Percentiles rank a stretch among this genome's conserved stretches.
Evolutionary conservation across 2,329 filamentous ascomycete genomes (phyloP).

Genomic region (Fusarium verticillioides): DNA sequence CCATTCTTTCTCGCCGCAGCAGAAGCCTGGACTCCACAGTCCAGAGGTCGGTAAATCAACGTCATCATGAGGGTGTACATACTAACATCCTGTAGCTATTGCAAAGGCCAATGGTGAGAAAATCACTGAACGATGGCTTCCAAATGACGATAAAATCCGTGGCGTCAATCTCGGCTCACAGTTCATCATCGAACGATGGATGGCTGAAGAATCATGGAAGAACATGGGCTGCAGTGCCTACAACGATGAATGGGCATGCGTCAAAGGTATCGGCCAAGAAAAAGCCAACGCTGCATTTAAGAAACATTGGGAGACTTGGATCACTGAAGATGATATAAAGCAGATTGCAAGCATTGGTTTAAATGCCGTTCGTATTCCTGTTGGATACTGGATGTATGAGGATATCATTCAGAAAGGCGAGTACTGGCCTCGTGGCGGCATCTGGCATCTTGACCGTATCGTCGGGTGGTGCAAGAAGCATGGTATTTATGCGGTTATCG

Average conservation of each 20-base stretch:
- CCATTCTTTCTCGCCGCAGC: not conserved
- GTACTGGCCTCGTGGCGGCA: constrained; percentile 38
- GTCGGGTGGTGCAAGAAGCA: constrained; percentile 43
- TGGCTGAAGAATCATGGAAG: constrained; percentile 37
- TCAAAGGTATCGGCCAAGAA: constrained; percentile 38
- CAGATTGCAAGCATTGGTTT: constrained; percentile 40
- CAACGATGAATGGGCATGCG: constrained; percentile 44
- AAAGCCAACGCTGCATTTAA: constrained; percentile 39
- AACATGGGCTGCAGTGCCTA: constrained; percentile 41
- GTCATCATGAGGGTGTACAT: accelerated
- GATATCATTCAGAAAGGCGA: constrained; percentile 37
- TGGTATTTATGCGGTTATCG: constrained; percentile 42
- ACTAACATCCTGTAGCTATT: not conserved
- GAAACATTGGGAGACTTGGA: constrained; percentile 44
- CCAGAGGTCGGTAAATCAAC: not conserved
- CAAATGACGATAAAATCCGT: constrained; percentile 29
- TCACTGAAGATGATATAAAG: constrained; percentile 36
- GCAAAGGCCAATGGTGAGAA: not conserved
- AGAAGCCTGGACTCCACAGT: constrained; percentile 19
- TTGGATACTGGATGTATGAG: constrained; percentile 45
- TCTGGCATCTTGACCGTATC: constrained; percentile 41
- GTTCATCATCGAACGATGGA: constrained; percentile 46
- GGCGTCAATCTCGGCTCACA: constrained; percentile 45
- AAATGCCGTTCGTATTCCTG: constrained; percentile 43
- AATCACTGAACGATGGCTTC: constrained; percentile 25